Conservation (phyloP, 805 yeast genomes). For the Cyberlindnera veronae region DNA sequence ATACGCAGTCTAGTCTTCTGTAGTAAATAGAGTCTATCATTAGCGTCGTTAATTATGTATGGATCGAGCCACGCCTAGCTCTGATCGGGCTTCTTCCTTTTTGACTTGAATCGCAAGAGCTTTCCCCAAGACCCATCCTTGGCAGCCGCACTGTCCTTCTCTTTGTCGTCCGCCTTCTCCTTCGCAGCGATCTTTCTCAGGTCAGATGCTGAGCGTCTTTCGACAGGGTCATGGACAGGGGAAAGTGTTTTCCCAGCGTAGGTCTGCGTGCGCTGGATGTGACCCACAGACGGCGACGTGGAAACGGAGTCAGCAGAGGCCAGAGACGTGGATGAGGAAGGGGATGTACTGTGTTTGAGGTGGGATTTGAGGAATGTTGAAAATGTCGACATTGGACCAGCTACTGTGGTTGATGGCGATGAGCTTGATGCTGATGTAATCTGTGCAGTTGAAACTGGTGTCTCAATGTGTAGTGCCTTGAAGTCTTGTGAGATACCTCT, state of each 20-base stretch:
- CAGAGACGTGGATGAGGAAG: not conserved
- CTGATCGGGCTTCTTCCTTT: too few relatives aligned
- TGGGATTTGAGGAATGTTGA: constrained; percentile 8
- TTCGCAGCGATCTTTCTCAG: too few relatives aligned
- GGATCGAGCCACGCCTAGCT: too few relatives aligned
- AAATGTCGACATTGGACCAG: constrained; percentile 9
- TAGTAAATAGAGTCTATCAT: too few relatives aligned
- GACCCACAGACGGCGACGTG: not conserved
- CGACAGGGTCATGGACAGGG: not conserved
- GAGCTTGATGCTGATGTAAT: not conserved
- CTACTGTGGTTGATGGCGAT: not conserved
- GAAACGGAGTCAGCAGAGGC: constrained; percentile 1
- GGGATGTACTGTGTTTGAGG: constrained; percentile 1
- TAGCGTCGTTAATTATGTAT: too few relatives aligned
- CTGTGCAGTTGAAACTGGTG: not conserved
- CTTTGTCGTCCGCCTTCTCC: constrained; percentile 2
- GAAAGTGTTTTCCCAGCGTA: constrained; percentile 1
- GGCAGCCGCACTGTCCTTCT: too few relatives aligned
- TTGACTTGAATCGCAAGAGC: too few relatives aligned
- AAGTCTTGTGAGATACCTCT: constrained; percentile 1
- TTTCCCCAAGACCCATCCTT: too few relatives aligned
- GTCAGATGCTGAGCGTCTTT: too few relatives aligned
- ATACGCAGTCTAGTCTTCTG: too few relatives aligned
- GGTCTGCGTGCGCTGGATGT: constrained; percentile 8
- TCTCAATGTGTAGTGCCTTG: constrained; percentile 1